Evolutionary conservation across 768 basidiomycete species (phyloP).

Genomic region (Collybia mongolica): DNA sequence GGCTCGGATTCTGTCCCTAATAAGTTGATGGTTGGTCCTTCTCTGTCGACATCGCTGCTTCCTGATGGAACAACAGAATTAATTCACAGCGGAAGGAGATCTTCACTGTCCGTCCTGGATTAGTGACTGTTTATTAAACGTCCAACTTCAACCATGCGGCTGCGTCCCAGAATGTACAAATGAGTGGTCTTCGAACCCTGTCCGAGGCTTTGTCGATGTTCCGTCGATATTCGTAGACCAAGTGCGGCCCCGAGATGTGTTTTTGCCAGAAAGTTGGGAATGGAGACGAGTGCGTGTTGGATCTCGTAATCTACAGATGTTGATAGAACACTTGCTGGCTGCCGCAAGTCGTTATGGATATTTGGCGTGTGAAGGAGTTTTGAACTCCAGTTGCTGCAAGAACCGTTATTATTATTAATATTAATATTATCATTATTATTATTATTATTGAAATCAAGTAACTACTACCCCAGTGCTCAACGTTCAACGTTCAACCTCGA

Average conservation of each 20-base stretch:
- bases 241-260: not conserved
- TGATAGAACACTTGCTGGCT: too few species aligned
- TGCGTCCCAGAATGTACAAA: slow-evolving; percentile 18
- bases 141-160: slow-evolving; percentile 5
- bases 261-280: too few species aligned
- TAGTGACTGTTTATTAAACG: slow-evolving; percentile 1
- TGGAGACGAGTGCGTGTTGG: too few species aligned
- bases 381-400: too few species aligned
- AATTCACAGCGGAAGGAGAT: slow-evolving; percentile 7
- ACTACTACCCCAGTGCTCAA: too few species aligned
- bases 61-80: slow-evolving; percentile 2
- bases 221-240: not conserved
- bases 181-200: not conserved
- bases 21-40: slow-evolving; percentile 2
- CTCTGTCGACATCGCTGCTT: not conserved
- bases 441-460: too few species aligned
- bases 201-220: not conserved
- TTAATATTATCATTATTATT: too few species aligned
- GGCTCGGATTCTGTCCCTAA: not conserved
- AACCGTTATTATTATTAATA: too few species aligned
- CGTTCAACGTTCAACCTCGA: too few species aligned
- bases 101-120: slow-evolving; percentile 7
- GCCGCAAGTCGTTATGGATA: too few species aligned
- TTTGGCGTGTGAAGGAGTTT: too few species aligned
- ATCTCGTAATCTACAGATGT: too few species aligned